Evolutionary conservation across 345 rosid genomes (phyloP).

Genomic region (Lagerstroemia speciosa): DNA sequence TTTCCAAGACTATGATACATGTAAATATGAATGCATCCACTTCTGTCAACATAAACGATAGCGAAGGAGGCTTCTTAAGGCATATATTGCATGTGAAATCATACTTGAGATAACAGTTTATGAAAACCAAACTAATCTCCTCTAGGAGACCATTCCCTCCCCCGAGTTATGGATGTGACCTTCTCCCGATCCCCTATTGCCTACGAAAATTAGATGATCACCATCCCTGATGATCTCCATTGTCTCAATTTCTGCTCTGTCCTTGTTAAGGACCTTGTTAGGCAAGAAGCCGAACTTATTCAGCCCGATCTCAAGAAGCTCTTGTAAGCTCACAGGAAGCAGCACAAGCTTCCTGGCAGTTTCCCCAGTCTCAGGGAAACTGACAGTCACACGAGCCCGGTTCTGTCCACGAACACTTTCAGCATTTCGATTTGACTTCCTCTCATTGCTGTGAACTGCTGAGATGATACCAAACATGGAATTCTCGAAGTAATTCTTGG

Average conservation of each 20-base stretch:
- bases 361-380: conserved; percentile 49
- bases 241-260: conserved; percentile 60
- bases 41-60: neutral
- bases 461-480: conserved; percentile 72
- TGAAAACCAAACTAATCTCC: neutral
- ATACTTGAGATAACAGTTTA: neutral
- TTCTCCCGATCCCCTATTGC: conserved; percentile 10
- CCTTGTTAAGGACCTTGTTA: conserved; percentile 41
- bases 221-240: conserved; percentile 72
- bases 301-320: conserved; percentile 48
- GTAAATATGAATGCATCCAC: neutral
- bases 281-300: conserved; percentile 45
- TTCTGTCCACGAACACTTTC: conserved; percentile 10
- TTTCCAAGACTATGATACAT: neutral
- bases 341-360: conserved; percentile 42
- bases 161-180: conserved; percentile 2
- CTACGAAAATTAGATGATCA: conserved; percentile 56
- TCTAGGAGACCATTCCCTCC: neutral
- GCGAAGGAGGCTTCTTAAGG: neutral
- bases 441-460: conserved; percentile 25
- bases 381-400: conserved; percentile 49
- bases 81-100: neutral
- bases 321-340: conserved; percentile 54
- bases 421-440: conserved; percentile 21
- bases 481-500: conserved; percentile 40